These are phyloP conservation scores for Botrytis byssoidea DNA, from an alignment of 2,329 filamentous ascomycete genomes.

Conservation along the genomic window DNA sequence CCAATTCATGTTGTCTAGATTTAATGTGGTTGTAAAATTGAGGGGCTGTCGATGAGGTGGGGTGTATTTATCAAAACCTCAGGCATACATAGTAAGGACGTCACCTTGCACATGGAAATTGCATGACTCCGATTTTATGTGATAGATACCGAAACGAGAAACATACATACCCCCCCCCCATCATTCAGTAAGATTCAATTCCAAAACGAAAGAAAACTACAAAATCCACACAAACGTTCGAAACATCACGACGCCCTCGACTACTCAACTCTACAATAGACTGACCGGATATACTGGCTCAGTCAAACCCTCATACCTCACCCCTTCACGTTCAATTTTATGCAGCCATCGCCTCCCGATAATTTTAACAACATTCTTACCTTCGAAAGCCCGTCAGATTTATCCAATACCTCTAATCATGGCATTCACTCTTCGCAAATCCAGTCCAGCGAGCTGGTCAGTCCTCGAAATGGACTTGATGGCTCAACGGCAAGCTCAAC, in stretches of 20 bases:
- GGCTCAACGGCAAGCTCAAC: slow-evolving; percentile 25
- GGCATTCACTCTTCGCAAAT: slow-evolving; percentile 51
- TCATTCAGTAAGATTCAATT: not conserved
- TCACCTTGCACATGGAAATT: slow-evolving; percentile 21
- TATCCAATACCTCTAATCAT: slow-evolving; percentile 51
- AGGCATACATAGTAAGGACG: slow-evolving; percentile 9
- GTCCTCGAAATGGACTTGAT: slow-evolving; percentile 32
- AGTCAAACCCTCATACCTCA: slow-evolving; percentile 33
- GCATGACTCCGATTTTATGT: slow-evolving; percentile 2
- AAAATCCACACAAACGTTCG: not conserved
- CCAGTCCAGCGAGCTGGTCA: slow-evolving; percentile 41
- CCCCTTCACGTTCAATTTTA: slow-evolving; percentile 51
- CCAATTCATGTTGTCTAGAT: not conserved
- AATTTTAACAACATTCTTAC: slow-evolving; percentile 46
- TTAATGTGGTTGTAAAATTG: not conserved
- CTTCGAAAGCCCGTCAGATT: slow-evolving; percentile 40
- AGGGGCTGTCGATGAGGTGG: not conserved
- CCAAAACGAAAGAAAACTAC: not conserved
- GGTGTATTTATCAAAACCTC: not conserved
- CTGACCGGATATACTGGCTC: slow-evolving; percentile 40
- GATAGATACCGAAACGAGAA: slow-evolving; percentile 9
- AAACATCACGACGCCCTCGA: slow-evolving; percentile 21
- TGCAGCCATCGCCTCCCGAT: slow-evolving; percentile 59
- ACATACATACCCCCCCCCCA: not conserved
- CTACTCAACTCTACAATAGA: slow-evolving; percentile 25